Conservation (phyloP, 2,329 filamentous ascomycete species). For the Diaporthe eres region DNA sequence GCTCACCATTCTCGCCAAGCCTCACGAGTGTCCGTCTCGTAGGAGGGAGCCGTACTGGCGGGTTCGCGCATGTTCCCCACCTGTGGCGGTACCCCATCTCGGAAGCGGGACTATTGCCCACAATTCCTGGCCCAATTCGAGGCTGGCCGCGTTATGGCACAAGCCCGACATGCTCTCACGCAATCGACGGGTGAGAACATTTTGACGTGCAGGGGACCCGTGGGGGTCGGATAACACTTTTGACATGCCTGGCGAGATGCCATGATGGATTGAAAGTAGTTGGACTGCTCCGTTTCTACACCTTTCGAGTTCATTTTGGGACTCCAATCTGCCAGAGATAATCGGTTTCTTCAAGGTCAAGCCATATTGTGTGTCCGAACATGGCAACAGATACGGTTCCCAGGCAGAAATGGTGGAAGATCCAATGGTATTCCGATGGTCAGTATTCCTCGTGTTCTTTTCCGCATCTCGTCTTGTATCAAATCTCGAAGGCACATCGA, state of each 20-base stretch:
- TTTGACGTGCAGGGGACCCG: neutral
- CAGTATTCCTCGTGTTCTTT: neutral
- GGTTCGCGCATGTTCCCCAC: conserved; percentile 1
- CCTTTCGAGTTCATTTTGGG: conserved; percentile 5
- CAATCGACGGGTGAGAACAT: conserved; percentile 19
- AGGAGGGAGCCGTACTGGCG: neutral
- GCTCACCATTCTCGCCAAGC: conserved; percentile 27
- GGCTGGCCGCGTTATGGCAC: neutral
- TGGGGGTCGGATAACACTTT: neutral
- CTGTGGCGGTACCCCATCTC: neutral
- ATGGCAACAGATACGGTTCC: conserved; percentile 19
- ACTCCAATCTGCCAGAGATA: neutral
- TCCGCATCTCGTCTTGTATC: neutral
- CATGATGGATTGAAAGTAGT: neutral
- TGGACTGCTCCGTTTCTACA: neutral
- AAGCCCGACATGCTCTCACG: conserved; percentile 25
- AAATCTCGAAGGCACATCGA: too few species aligned
- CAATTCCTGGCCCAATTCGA: neutral
- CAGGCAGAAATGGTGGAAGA: conserved; percentile 22
- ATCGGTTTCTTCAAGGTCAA: neutral
- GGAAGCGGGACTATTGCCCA: conserved; percentile 12
- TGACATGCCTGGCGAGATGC: neutral
- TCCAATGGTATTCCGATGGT: conserved; percentile 25
- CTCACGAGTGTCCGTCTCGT: neutral
- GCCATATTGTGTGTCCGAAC: neutral